These are phyloP conservation scores for Parastagonospora nodorum DNA, from an alignment of 2,329 filamentous ascomycete species.

Conservation along the genomic window DNA sequence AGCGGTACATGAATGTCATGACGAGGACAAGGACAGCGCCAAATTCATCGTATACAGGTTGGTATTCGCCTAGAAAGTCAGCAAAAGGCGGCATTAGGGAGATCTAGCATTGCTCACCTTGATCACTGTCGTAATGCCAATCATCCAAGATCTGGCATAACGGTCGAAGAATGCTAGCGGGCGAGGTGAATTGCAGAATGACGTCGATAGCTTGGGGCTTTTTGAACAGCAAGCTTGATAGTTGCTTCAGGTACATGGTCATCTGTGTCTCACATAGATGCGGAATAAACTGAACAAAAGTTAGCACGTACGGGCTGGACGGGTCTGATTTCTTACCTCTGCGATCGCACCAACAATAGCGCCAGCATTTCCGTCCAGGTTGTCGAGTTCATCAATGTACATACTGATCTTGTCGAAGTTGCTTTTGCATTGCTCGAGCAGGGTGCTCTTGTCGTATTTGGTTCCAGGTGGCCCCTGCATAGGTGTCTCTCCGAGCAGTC, in stretches of 20 bases:
- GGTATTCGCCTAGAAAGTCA: slow-evolving; percentile 67
- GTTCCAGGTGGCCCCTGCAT: slow-evolving; percentile 77
- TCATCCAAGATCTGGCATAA: slow-evolving; percentile 76
- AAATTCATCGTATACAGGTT: slow-evolving; percentile 86
- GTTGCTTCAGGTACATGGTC: slow-evolving; percentile 76
- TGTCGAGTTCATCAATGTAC: slow-evolving; percentile 80
- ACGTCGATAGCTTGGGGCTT: slow-evolving; percentile 75
- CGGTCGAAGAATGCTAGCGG: slow-evolving; percentile 71
- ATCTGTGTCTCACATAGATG: slow-evolving; percentile 74
- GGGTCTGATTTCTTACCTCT: slow-evolving; percentile 38
- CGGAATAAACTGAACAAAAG: slow-evolving; percentile 62
- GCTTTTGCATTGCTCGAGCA: slow-evolving; percentile 77
- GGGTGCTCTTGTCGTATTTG: slow-evolving; percentile 75
- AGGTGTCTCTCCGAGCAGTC: slow-evolving; percentile 81
- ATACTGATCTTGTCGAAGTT: slow-evolving; percentile 77
- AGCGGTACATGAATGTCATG: slow-evolving; percentile 76
- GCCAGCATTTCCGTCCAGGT: slow-evolving; percentile 89
- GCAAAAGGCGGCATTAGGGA: not conserved
- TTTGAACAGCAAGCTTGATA: slow-evolving; percentile 75
- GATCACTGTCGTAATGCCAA: slow-evolving; percentile 82
- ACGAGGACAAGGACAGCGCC: slow-evolving; percentile 76
- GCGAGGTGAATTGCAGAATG: slow-evolving; percentile 74
- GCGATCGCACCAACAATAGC: slow-evolving; percentile 75
- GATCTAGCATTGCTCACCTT: slow-evolving; percentile 50
- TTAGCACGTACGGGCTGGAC: slow-evolving; percentile 1